phyloP scores from a whole-genome alignment of 1,139 yeast genomes.

The Candida glucosophila region DNA sequence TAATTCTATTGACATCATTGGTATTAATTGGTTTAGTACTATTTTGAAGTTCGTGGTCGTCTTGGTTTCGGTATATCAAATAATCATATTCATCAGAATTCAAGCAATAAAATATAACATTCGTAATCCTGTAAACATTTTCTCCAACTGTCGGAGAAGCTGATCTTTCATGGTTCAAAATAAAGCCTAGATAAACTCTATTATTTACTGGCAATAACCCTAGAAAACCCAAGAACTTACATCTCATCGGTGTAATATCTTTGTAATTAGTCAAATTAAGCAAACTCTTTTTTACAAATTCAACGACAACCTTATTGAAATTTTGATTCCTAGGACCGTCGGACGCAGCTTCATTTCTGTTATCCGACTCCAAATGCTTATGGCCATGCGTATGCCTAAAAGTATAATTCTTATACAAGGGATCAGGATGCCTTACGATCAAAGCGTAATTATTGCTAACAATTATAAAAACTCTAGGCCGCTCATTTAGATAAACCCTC shows the following conservation, averaged over 20 bases:
- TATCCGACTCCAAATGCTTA: constrained; percentile 1
- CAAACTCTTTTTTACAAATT: constrained; percentile 31
- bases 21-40: constrained; percentile 3
- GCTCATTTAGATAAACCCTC: constrained; percentile 43
- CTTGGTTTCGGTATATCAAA: constrained; percentile 12
- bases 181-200: constrained; percentile 47
- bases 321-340: constrained; percentile 2
- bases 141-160: constrained; percentile 55
- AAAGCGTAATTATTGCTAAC: constrained; percentile 41
- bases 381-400: constrained; percentile 16
- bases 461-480: constrained; percentile 49
- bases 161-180: constrained; percentile 46
- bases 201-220: constrained; percentile 54
- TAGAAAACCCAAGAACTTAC: constrained; percentile 44
- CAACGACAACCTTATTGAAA: constrained; percentile 38
- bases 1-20: constrained; percentile 18
- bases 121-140: constrained; percentile 41
- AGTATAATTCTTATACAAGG: constrained; percentile 20
- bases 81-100: constrained; percentile 48
- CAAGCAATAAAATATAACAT: constrained; percentile 57
- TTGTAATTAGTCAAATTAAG: constrained; percentile 30
- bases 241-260: constrained; percentile 29
- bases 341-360: constrained; percentile 2
- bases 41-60: constrained; percentile 12
- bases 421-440: constrained; percentile 39